Base-by-base conservation (phyloP, 768 basidiomycete genomes). In the Trametes elegans region DNA sequence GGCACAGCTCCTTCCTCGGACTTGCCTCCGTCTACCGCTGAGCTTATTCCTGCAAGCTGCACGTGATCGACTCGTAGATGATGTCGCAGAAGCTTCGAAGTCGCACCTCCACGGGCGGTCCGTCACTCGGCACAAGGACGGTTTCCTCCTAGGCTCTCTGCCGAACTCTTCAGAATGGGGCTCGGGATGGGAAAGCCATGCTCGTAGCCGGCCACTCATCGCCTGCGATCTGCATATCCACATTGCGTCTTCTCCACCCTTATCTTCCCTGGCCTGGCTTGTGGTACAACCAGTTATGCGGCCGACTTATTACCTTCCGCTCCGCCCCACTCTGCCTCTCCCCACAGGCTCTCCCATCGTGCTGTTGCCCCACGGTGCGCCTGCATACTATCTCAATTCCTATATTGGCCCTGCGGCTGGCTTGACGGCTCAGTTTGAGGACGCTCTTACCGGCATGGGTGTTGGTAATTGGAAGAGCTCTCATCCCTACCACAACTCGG, bases 341-440 rank as follows among this genome's bases (percentile, higher is more conserved):
- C 66, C 77, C 24, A 67, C 81, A 9, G 88, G 89, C 8, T 77
- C 83, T 10, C 88, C 88, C 8, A 83, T 92, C 46, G 77, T 75
- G 9, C 74, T 93, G 3, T 75, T 91, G 18, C 90, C 90, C 5
- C 78, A 83, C 57, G 84, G 80, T 27, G 82, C 80, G 4, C 88
- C 90, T 2, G 88, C 89, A 3, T 88, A 85, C 68, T 88, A 80
- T 60, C 73, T 91, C 35, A 76, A 82, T n/a, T 68, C 73, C n/a
- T 92, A 90, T 63, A 74, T 74, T 14, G 90, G 87, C 19, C 84
- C 88, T 27, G 81, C 82, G 7, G 74, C 82, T 9, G 81, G 76
- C 2, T 73, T 90, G 23, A 75, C 78, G 1, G 73, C 75, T 19
- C 84, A 86, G 60, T 93, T 92, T 55, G 74, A 79, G 38, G 76